Evolutionary conservation across 2,329 filamentous ascomycete genomes (phyloP).

Genomic region (Ceratocystis lukuohia): DNA sequence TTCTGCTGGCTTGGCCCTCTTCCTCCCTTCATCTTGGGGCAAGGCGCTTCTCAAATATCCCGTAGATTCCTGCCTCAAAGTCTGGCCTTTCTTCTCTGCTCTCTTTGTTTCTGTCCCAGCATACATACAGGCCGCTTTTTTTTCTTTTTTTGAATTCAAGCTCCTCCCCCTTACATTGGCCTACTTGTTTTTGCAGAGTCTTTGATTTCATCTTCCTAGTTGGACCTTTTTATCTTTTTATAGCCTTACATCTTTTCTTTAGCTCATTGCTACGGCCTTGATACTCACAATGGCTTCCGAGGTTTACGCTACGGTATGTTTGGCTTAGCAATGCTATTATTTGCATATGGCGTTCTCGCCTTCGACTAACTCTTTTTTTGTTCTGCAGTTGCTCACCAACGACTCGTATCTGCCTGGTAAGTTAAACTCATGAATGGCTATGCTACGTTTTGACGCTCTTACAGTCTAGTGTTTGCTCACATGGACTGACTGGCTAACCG

Average conservation of each 20-base stretch:
- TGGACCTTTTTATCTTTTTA: neutral
- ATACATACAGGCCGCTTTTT: slow-evolving; percentile 1
- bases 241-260: neutral
- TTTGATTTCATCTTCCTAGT: neutral
- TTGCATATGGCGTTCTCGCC: neutral
- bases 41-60: slow-evolving; percentile 5
- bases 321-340: neutral
- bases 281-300: slow-evolving; percentile 15
- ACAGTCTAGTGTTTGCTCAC: neutral
- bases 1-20: neutral
- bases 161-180: neutral
- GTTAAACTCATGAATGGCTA: slow-evolving; percentile 21
- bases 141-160: neutral
- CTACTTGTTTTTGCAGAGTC: neutral
- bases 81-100: neutral
- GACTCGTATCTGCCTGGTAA: slow-evolving; percentile 86
- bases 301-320: slow-evolving; percentile 15
- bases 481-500: neutral
- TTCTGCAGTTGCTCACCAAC: slow-evolving; percentile 53
- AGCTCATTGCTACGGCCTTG: slow-evolving; percentile 3
- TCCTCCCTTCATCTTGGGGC: neutral
- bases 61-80: neutral
- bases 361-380: neutral
- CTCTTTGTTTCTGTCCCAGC: slow-evolving; percentile 7
- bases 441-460: too few species aligned